phyloP scores from a whole-genome alignment of 2,329 filamentous ascomycete species.

The Hansfordia pulvinata region DNA sequence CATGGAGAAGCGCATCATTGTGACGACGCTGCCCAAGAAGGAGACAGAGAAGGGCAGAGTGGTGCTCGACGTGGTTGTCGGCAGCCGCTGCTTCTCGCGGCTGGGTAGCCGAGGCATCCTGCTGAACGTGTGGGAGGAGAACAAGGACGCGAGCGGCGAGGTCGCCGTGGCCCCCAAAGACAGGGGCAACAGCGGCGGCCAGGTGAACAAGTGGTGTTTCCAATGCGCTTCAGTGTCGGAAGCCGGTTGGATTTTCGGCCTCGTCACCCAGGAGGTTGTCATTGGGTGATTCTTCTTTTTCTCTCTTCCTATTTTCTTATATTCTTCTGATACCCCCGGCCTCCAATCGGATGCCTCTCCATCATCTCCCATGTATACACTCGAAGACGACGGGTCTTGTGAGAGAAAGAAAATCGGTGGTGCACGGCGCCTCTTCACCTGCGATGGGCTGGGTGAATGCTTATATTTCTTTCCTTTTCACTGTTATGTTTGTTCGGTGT shows the following conservation, averaged over 20 bases:
- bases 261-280: conserved; percentile 43
- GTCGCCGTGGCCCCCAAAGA: conserved; percentile 36
- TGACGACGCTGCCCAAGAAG: conserved; percentile 57
- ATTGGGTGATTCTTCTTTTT: conserved; percentile 13
- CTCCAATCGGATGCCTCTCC: conserved; percentile 1
- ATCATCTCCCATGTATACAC: not conserved
- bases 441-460: no score
- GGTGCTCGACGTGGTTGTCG: conserved; percentile 72
- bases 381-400: no score
- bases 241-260: conserved; percentile 40
- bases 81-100: conserved; percentile 71
- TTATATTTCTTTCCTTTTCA: no score
- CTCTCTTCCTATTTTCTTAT: conserved; percentile 4
- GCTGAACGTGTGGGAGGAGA: conserved; percentile 74
- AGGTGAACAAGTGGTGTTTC: conserved; percentile 51
- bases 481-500: no score
- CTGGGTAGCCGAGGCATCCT: conserved; percentile 79
- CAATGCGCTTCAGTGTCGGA: conserved; percentile 39
- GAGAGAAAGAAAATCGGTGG: no score
- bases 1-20: conserved; percentile 73
- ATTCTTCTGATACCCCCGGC: conserved; percentile 3
- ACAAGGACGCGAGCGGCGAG: conserved; percentile 47
- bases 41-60: conserved; percentile 41
- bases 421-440: no score
- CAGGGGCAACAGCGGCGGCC: conserved; percentile 36